Base-by-base conservation (phyloP, 2,329 filamentous ascomycete species). In the Aspergillus aculeatinus region DNA sequence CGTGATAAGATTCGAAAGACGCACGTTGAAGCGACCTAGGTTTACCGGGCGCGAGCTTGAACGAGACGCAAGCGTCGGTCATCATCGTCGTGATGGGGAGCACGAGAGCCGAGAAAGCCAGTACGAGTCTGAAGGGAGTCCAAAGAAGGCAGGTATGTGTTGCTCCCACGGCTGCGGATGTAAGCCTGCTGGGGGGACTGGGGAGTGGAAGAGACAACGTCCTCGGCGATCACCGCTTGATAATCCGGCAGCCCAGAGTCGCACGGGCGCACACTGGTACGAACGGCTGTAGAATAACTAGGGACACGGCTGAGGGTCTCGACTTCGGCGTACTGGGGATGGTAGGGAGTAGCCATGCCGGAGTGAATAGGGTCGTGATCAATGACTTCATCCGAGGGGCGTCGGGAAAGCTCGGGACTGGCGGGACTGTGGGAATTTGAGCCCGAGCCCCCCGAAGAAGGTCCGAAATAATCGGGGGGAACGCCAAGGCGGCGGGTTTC, bases 201-300 rank as follows among this genome's bases (percentile, higher is more conserved):
- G 1, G 72, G 70, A 0, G 71, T 65, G 2, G 71, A 67, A 6
- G 67, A 66, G 29, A 68, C 65, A 29, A 71, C 48, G 29, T 67
- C 65, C 48, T 66, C 67, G 7, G 72, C 70, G 27, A 74, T 69
- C 14, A 85, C 87, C 2, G 87, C 83, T 58, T 83, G 77, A 70
- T 92, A 92, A 70, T 90, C 86, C 0, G 89, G 89, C 5, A 91
- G 81, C 12, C 75, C 75, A 5, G 78, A 73, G 33, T 80, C 80
- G 23, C 81, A 80, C 6, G 81, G 80, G 35, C 84, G 81, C 16
- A 86, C 83, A 5, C 87, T 85, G 0, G 87, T 85, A 63, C 85
- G 85, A 27, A 92, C 85, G 0, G 90, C 90, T 1, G 90, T 92
- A 16, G 84, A 83, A 72, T 93, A 93, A 59, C 89, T 92, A 1